These are phyloP conservation scores for Diaporthe sp. DNA, from an alignment of 2,329 filamentous ascomycete genomes.

Conservation along the genomic window DNA sequence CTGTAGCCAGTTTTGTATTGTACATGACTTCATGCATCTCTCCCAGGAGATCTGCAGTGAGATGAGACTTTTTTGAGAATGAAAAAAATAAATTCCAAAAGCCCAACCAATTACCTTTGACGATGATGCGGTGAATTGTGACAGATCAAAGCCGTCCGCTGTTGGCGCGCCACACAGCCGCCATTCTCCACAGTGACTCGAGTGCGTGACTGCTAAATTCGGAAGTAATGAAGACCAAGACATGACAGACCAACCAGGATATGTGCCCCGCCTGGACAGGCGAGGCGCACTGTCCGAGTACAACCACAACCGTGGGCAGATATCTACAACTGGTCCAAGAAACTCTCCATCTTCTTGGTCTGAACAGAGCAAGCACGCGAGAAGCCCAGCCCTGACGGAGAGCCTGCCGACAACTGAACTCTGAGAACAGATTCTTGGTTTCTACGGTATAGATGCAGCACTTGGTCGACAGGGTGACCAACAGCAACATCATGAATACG, in stretches of 20 bases:
- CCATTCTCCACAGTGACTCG: not conserved
- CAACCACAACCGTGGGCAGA: not conserved
- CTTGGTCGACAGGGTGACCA: not conserved
- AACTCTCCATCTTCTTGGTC: not conserved
- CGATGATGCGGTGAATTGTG: not conserved
- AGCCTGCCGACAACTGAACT: not conserved
- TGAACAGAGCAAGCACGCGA: not conserved
- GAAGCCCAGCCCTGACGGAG: not conserved
- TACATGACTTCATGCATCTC: not conserved
- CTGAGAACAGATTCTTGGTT: not conserved
- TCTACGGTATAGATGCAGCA: not conserved
- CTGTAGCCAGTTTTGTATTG: constrained; percentile 7
- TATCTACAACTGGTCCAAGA: not conserved
- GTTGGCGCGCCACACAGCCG: not conserved
- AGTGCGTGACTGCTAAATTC: not conserved
- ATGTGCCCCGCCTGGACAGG: not conserved
- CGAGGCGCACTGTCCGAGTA: no score
- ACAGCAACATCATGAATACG: not conserved
- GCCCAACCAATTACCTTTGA: not conserved
- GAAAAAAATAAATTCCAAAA: not conserved
- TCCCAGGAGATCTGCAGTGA: not conserved
- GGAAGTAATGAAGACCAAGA: not conserved
- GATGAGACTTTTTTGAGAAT: not conserved
- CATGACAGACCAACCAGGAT: not conserved
- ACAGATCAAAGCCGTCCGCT: not conserved